Percentiles rank a stretch among this genome's conserved stretches.
phyloP scores from a whole-genome alignment of 2,329 filamentous ascomycete genomes.

The Colletotrichum horii region DNA sequence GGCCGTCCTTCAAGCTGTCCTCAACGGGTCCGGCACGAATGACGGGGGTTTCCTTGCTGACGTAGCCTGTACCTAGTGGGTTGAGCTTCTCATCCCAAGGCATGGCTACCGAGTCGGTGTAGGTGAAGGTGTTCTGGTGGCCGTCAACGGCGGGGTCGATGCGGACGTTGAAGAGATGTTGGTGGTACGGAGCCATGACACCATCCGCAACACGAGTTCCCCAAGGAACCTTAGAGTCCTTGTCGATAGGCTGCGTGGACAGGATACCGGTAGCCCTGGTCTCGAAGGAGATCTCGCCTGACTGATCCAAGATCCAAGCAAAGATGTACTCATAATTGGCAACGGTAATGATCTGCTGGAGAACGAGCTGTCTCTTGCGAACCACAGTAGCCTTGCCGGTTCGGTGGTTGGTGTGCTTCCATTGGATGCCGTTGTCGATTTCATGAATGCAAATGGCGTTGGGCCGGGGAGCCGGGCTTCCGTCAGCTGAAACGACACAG shows the following conservation, averaged over 20 bases:
- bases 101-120: neutral
- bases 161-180: constrained; percentile 64
- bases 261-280: constrained; percentile 65
- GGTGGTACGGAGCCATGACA: constrained; percentile 64
- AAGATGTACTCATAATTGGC: constrained; percentile 62
- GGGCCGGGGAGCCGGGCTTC: constrained; percentile 66
- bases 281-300: constrained; percentile 60
- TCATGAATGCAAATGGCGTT: constrained; percentile 81
- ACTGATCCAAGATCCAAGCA: constrained; percentile 53
- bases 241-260: constrained; percentile 57
- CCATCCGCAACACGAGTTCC: constrained; percentile 64
- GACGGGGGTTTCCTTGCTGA: constrained; percentile 44
- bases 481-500: constrained; percentile 65
- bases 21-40: constrained; percentile 42
- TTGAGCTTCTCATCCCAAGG: constrained; percentile 25
- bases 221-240: constrained; percentile 51
- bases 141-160: constrained; percentile 64
- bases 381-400: constrained; percentile 60
- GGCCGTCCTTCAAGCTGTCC: constrained; percentile 46
- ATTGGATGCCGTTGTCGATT: constrained; percentile 75
- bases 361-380: constrained; percentile 59
- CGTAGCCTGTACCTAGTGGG: constrained; percentile 2
- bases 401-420: constrained; percentile 81
- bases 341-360: constrained; percentile 68
- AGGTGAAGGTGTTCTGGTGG: constrained; percentile 50